Evolutionary conservation across 352 stramenopile genomes (phyloP).

Genomic region (Thraustotheca clavata): DNA sequence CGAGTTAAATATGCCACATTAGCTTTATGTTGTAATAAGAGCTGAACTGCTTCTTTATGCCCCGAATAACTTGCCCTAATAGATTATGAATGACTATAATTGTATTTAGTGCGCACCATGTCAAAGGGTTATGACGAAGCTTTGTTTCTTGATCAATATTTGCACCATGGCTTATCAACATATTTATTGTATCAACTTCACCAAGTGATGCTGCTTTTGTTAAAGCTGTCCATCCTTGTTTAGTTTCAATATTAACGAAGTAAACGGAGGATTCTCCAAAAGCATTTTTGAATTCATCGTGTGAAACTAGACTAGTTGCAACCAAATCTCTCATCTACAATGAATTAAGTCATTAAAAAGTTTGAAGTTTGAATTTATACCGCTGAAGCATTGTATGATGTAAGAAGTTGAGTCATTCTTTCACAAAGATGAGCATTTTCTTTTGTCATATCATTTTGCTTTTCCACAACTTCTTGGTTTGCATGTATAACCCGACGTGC

Average conservation of each 20-base stretch:
- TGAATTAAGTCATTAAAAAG: background rate
- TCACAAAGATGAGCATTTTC: background rate
- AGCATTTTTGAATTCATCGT: background rate
- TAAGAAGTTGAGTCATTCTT: background rate
- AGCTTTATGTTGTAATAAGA: conserved; percentile 36
- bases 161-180: conserved; percentile 39
- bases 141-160: conserved; percentile 41
- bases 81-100: background rate
- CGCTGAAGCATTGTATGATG: background rate
- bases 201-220: conserved; percentile 52
- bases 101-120: conserved; percentile 30
- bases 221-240: conserved; percentile 58
- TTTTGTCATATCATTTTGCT: background rate
- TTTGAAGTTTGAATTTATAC: background rate
- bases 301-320: background rate
- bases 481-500: background rate
- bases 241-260: conserved; percentile 47
- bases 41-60: conserved; percentile 47
- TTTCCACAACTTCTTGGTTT: background rate
- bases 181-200: conserved; percentile 28
- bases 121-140: conserved; percentile 58
- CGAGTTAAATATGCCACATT: conserved; percentile 33
- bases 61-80: conserved; percentile 57
- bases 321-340: background rate
- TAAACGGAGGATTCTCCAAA: conserved; percentile 9